Evolutionary conservation across 306 rosid species (phyloP), one percentile per base, ranked within the genome.

Genomic region (Ziziphus jujuba): DNA sequence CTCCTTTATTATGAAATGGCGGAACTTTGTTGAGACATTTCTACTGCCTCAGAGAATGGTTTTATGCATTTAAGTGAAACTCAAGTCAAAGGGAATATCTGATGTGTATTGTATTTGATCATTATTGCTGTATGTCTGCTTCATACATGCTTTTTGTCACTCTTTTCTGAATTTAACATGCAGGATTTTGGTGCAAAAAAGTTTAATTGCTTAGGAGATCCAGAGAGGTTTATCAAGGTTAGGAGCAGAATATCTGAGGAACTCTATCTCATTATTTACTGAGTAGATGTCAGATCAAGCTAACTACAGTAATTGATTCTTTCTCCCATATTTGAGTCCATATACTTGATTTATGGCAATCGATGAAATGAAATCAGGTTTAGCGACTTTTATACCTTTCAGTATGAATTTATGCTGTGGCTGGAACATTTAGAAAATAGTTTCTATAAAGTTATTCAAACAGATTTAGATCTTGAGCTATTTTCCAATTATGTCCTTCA

Each of bases 321-420:
- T 58, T 58, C 63, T 28, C 63, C 38, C 63, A 17, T 28, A 7
- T 58, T 19, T 44, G 38, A 28, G 63, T 58, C 21, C 63, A 58
- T 58, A 16, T 58, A 33, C 44, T 12, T 33, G 44, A 33, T 58
- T 58, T 56, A 10, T 31, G 63, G 45, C 3, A 55, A 24, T 25
- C 60, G 23, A 4, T 24, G 10, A 58, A 40, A 33, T 33, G 31
- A 58, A 40, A 40, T 40, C 12, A 0, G 44, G 40, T 58, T 11
- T 7, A 58, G 34, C 33, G 24, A 25, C 13, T 40, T 33, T 58
- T n/a, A 58, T 58, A 58, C 4, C 63, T 33, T 58, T 5, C 14
- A 51, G 7, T 51, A 20, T 7, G 11, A 8, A 51, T 10, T 20
- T 19, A 51, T 20, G 25, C 12, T 10, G 12, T 40, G 10, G 15